Base-by-base conservation (phyloP, 352 stramenopile genomes). In the Elongisporangium anandrum region DNA sequence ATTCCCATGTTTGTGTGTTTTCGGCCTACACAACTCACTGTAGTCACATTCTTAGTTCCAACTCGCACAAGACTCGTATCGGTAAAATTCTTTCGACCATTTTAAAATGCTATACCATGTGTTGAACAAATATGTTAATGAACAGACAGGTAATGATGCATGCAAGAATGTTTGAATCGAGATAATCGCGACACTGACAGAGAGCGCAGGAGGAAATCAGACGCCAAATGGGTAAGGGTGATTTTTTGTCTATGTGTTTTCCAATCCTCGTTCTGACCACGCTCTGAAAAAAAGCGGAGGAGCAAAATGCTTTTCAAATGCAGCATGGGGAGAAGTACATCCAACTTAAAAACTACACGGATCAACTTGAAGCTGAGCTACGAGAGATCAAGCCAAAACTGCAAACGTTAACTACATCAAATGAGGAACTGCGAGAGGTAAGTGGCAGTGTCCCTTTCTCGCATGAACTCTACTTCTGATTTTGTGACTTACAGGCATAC, bases 301-400 rank as follows among this genome's bases (percentile, higher is more conserved):
- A 95, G 53, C 83, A 95, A 50, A 92, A 92, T 52, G 56, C 69
- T 1, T 95, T 87, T 60, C 79, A 95, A 61, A 64, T 73, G 48
- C 85, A 95, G 34, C 83, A 93, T 57, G 85, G 85, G 17, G 81
- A 95, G 56, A 89, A 91, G 56, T 93, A 95, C 39, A 89, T 95
- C 51, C 85, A 95, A 50, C 59, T 95, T n/a, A 95, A 95, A 59
- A 80, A 69, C 20, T 93, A 95, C 67, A 88, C 85, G 3, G 83
- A 95, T 54, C 81, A 93, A 55, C 71, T 95, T 13, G 85, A 95
- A 71, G 83, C 78, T 24, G 85, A 95, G 45, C 57, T 95, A 17
- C 75, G 77, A 8, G 83, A 95, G 69, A 81, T 77, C n/a, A 92
- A 93, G 54, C 68, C 81, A 20, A 93, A 93, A 57, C 79, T 95